phyloP scores from a whole-genome alignment of 2,329 filamentous ascomycete species.

The Penicillium rolfsii region DNA sequence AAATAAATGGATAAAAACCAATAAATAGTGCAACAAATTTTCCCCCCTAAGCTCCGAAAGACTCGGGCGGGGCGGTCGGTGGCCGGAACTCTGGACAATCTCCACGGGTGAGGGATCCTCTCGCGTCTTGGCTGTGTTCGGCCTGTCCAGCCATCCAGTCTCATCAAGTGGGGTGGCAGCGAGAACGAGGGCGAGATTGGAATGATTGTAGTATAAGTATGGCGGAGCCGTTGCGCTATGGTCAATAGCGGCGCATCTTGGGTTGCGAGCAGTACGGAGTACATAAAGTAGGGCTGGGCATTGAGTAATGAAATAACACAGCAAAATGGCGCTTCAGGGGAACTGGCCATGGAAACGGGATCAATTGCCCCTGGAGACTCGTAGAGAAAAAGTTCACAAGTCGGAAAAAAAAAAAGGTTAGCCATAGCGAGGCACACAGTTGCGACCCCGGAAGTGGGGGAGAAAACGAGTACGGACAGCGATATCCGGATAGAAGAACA shows the following conservation, averaged over 20 bases:
- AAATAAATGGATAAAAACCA: neutral
- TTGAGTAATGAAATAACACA: neutral
- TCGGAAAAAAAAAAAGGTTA: neutral
- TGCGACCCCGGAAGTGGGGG: slow-evolving; percentile 4
- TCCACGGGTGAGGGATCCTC: slow-evolving; percentile 17
- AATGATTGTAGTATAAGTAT: slow-evolving; percentile 1
- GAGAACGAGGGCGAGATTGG: neutral
- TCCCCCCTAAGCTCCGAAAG: slow-evolving; percentile 5
- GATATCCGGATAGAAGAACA: neutral
- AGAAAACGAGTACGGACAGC: neutral
- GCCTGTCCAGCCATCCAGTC: slow-evolving; percentile 4
- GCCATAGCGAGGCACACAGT: neutral
- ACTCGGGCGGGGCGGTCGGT: slow-evolving; percentile 19
- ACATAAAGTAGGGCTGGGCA: neutral
- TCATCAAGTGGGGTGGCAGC: slow-evolving; percentile 8
- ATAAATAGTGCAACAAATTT: slow-evolving; percentile 2
- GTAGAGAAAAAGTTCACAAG: neutral
- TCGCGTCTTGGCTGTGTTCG: slow-evolving; percentile 12
- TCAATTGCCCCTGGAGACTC: neutral
- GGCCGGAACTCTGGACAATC: slow-evolving; percentile 20
- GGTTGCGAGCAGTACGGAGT: neutral
- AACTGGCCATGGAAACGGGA: neutral
- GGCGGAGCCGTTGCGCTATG: neutral
- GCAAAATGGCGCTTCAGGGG: neutral
- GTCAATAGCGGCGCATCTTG: neutral